A percentile compares a stretch with the other conserved stretches of the same genome.
Evolutionary conservation across 1,284 basidiomycete species (phyloP).

Genomic region (Tremellales sp.): DNA sequence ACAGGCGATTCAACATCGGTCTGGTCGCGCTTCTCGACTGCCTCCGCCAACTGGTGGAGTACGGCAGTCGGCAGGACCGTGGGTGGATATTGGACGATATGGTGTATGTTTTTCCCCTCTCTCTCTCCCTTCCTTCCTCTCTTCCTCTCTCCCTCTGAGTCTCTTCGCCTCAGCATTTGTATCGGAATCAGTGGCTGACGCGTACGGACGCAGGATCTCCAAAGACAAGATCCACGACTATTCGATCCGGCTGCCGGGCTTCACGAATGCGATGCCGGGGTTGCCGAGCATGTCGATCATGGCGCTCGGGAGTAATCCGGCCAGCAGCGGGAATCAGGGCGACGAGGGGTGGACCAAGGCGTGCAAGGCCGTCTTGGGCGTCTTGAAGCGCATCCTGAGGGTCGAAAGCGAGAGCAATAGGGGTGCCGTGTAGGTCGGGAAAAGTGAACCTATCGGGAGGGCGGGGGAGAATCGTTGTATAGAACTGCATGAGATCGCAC

Average conservation of each 20-base stretch:
- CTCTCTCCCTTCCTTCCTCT: conserved; percentile 10
- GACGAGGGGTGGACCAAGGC: conserved; percentile 96
- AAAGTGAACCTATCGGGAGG: too few relatives aligned
- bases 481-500: too few relatives aligned
- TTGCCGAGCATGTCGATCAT: conserved; percentile 43
- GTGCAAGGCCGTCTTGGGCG: conserved; percentile 81
- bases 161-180: conserved; percentile 11
- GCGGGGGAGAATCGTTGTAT: too few relatives aligned
- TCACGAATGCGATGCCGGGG: conserved; percentile 74
- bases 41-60: conserved; percentile 82
- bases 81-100: conserved; percentile 72
- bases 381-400: conserved; percentile 62
- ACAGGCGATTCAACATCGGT: conserved; percentile 89
- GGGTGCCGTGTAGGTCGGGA: too few relatives aligned
- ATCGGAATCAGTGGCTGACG: background rate
- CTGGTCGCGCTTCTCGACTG: conserved; percentile 96
- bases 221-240: conserved; percentile 96
- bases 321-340: conserved; percentile 13
- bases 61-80: conserved; percentile 68
- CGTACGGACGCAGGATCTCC: conserved; percentile 59
- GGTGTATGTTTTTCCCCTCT: conserved; percentile 23
- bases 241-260: conserved; percentile 65
- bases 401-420: conserved; percentile 45
- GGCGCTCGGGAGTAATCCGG: conserved; percentile 37
- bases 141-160: too few relatives aligned